These are phyloP conservation scores for Lineolata rhizophorae DNA, from an alignment of 495 filamentous ascomycete species.

Conservation along the genomic window DNA sequence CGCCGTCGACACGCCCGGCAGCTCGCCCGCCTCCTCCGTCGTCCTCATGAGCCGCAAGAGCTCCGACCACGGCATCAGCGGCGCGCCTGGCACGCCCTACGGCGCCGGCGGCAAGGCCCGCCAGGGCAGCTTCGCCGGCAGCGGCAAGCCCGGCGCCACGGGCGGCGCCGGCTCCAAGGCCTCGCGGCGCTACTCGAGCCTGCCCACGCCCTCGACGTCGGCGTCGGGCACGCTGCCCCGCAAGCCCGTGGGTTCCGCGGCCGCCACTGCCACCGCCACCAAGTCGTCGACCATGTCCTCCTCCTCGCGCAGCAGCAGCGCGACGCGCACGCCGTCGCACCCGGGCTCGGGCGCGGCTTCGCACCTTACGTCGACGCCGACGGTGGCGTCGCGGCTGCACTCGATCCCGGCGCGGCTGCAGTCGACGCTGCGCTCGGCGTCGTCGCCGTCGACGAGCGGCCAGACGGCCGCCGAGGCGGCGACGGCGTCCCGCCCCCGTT, in stretches of 20 bases:
- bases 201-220: conserved; percentile 7
- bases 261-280: conserved; percentile 12
- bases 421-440: background rate
- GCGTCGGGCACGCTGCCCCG: conserved; percentile 20
- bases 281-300: conserved; percentile 11
- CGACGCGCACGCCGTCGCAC: conserved; percentile 2
- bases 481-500: conserved; percentile 42
- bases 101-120: conserved; percentile 9
- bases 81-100: conserved; percentile 3
- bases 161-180: no score
- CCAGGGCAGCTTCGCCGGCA: conserved; percentile 9
- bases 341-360: background rate
- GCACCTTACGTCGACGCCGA: conserved; percentile 11
- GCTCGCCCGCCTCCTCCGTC: conserved; percentile 78
- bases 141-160: conserved; percentile 3
- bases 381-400: conserved; percentile 23
- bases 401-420: conserved; percentile 28
- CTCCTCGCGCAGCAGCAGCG: conserved; percentile 4
- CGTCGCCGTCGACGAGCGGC: background rate
- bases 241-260: conserved; percentile 13
- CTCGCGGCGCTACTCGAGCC: conserved; percentile 12
- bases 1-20: conserved; percentile 57
- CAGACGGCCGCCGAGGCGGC: conserved; percentile 5
- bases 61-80: conserved; percentile 10
- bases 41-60: conserved; percentile 22